Conservation (phyloP, 106 monocot genomes). For the Hemerocallis citrina region DNA sequence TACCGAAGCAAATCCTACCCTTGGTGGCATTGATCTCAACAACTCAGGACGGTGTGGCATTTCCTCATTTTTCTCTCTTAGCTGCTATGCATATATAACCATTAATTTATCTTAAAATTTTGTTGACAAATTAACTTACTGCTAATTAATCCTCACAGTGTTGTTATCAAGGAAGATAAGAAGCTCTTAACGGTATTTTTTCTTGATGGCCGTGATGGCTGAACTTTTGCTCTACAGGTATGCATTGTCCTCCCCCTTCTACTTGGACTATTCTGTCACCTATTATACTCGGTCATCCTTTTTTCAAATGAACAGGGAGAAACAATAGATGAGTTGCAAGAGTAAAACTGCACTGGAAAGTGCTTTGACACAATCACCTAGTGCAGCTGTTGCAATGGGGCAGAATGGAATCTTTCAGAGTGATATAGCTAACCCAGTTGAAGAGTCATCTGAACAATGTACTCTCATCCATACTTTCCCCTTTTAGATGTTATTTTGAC, state of each 20-base stretch:
- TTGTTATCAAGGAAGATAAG: conserved; percentile 82
- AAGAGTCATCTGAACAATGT: conserved; percentile 64
- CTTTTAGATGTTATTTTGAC: no score
- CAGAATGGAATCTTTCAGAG: conserved; percentile 57
- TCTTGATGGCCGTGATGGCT: conserved; percentile 84
- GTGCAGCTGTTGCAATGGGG: conserved; percentile 37
- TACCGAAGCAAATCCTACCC: conserved; percentile 63
- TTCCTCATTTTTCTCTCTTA: background rate
- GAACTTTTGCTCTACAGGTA: conserved; percentile 84
- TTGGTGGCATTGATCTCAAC: conserved; percentile 88
- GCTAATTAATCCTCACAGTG: conserved; percentile 33
- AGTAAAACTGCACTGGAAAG: conserved; percentile 84
- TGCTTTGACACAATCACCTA: conserved; percentile 82
- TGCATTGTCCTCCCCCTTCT: background rate
- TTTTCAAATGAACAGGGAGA: conserved; percentile 54
- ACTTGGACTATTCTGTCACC: background rate
- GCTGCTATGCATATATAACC: background rate
- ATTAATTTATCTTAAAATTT: background rate
- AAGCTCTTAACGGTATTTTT: conserved; percentile 84
- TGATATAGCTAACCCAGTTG: conserved; percentile 44
- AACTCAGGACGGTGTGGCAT: conserved; percentile 70
- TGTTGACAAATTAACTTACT: conserved; percentile 11
- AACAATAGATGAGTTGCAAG: conserved; percentile 72
- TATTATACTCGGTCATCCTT: conserved; percentile 1
- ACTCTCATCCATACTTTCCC: no score